Percentiles rank a stretch among this genome's conserved stretches.
Evolutionary conservation across 1,284 basidiomycete genomes (phyloP).

Genomic region (Ceraceosorus guamensis): DNA sequence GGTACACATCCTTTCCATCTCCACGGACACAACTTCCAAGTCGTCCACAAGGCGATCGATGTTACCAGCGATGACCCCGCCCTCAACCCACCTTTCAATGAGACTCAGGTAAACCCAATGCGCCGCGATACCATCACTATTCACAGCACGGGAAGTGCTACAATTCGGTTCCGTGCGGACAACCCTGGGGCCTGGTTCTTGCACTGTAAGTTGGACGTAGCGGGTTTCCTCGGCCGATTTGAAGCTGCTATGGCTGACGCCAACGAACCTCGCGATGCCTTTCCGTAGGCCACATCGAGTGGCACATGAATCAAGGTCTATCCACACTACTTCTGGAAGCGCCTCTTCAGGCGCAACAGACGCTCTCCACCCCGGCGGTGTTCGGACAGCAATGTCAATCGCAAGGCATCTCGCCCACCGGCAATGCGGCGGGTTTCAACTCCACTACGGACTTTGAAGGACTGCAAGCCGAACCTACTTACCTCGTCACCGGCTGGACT

Average conservation of each 20-base stretch:
- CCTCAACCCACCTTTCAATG: conserved; percentile 69
- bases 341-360: conserved; percentile 55
- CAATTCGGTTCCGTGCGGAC: conserved; percentile 64
- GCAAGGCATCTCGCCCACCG: conserved; percentile 54
- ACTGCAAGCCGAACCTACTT: conserved; percentile 16
- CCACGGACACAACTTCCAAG: conserved; percentile 35
- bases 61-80: conserved; percentile 68
- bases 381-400: conserved; percentile 66
- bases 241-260: no score
- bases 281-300: no score
- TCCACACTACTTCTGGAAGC: conserved; percentile 69
- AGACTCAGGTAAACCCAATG: conserved; percentile 73
- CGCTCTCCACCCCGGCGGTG: conserved; percentile 53
- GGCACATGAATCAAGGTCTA: conserved; percentile 69
- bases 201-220: conserved; percentile 23
- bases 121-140: conserved; percentile 63
- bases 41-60: conserved; percentile 65
- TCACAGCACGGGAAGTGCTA: conserved; percentile 58
- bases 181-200: conserved; percentile 70
- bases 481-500: conserved; percentile 35
- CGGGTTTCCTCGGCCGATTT: no score
- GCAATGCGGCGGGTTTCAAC: conserved; percentile 41
- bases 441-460: conserved; percentile 29
- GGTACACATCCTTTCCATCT: conserved; percentile 60
- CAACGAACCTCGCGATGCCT: no score